These are phyloP conservation scores for Terfezia claveryi DNA, from an alignment of 495 filamentous ascomycete species.

Conservation along the genomic window DNA sequence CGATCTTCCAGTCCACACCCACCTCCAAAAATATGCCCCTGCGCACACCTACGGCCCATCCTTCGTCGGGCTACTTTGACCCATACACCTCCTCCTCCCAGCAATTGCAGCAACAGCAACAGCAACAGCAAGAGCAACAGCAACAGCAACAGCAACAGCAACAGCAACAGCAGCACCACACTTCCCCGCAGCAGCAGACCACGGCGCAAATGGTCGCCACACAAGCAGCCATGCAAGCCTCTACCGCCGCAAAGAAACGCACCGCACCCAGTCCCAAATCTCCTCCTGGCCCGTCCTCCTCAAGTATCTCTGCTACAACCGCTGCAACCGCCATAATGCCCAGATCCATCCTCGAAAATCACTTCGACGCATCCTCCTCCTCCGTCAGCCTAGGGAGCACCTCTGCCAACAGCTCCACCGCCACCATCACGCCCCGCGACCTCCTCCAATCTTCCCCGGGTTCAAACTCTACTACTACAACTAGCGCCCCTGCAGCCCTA, in stretches of 20 bases:
- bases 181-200: slow-evolving; percentile 20
- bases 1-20: slow-evolving; percentile 14
- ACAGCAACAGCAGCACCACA: slow-evolving; percentile 15
- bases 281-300: slow-evolving; percentile 6
- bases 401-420: slow-evolving; percentile 5
- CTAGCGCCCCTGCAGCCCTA: slow-evolving; percentile 16
- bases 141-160: slow-evolving; percentile 12
- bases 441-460: background rate
- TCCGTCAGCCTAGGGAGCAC: background rate
- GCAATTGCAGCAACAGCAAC: slow-evolving; percentile 12
- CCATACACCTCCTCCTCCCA: slow-evolving; percentile 10
- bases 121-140: slow-evolving; percentile 12
- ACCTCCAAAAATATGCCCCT: slow-evolving; percentile 3
- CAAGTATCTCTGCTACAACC: slow-evolving; percentile 1
- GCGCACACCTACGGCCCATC: slow-evolving; percentile 1
- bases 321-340: slow-evolving; percentile 6
- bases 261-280: slow-evolving; percentile 16
- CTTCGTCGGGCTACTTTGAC: slow-evolving; percentile 15
- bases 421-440: slow-evolving; percentile 6
- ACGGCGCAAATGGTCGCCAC: slow-evolving; percentile 29
- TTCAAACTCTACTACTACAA: background rate
- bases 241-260: slow-evolving; percentile 13
- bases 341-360: background rate
- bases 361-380: slow-evolving; percentile 3
- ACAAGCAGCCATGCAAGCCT: slow-evolving; percentile 16